Evolutionary conservation across 176 grass and related monocot species (phyloP).

Genomic region (Typha latifolia): DNA sequence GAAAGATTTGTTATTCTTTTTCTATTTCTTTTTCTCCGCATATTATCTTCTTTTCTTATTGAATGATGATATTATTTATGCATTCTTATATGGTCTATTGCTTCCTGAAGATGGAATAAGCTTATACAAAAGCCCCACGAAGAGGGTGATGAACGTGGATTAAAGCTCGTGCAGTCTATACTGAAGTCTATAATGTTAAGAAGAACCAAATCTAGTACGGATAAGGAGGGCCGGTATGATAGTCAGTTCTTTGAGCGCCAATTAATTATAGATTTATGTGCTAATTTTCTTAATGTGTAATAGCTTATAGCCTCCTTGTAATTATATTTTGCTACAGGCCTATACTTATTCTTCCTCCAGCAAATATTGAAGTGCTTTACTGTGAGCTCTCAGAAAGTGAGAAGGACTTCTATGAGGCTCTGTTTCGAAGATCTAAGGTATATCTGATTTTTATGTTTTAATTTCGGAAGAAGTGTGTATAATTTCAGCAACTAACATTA

Average conservation of each 20-base stretch:
- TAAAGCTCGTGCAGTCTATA: slow-evolving; percentile 83
- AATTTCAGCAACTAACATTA: slow-evolving; percentile 18
- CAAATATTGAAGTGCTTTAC: slow-evolving; percentile 79
- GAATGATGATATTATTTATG: background rate
- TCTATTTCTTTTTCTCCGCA: too few species aligned
- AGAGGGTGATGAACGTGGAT: slow-evolving; percentile 91
- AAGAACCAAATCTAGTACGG: slow-evolving; percentile 87
- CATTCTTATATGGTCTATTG: slow-evolving; percentile 9
- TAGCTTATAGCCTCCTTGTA: slow-evolving; percentile 8
- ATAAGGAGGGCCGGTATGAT: slow-evolving; percentile 67
- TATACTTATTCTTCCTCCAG: slow-evolving; percentile 82
- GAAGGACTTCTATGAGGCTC: slow-evolving; percentile 95
- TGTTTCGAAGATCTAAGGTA: slow-evolving; percentile 86
- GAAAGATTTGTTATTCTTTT: too few species aligned
- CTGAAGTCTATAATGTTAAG: slow-evolving; percentile 92
- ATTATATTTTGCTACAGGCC: slow-evolving; percentile 44
- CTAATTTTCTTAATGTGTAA: slow-evolving; percentile 3
- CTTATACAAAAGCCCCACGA: slow-evolving; percentile 93
- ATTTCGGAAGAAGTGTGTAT: slow-evolving; percentile 15
- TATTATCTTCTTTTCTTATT: too few species aligned
- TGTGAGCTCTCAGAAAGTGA: slow-evolving; percentile 81
- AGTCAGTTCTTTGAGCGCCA: background rate
- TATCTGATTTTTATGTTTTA: background rate
- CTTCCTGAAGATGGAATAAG: slow-evolving; percentile 78
- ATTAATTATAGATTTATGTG: slow-evolving; percentile 3